Percentiles rank a stretch among this genome's conserved stretches.
These are phyloP conservation scores for Neopestalotiopsis clavispora DNA, from an alignment of 2,329 filamentous ascomycete genomes.

Conservation along the genomic window DNA sequence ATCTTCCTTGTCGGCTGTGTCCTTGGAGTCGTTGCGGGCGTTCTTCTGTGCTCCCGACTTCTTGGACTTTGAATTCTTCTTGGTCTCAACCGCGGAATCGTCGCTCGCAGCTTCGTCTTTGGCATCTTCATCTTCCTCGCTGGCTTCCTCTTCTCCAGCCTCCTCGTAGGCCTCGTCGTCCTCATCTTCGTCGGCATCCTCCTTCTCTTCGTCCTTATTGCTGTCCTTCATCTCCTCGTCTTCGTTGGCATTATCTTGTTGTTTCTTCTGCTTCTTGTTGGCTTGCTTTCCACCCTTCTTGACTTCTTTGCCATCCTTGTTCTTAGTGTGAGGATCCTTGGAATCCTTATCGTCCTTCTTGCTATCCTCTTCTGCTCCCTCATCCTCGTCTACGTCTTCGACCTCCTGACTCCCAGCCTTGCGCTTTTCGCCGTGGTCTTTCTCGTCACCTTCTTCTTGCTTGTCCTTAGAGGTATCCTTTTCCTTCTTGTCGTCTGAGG, in stretches of 20 bases:
- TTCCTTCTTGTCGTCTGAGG: not conserved
- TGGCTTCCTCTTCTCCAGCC: not conserved
- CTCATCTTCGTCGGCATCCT: slow-evolving; percentile 27
- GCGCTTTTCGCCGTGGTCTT: slow-evolving; percentile 33
- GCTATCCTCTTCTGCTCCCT: slow-evolving; percentile 32
- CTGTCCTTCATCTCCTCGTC: slow-evolving; percentile 18
- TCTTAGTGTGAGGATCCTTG: slow-evolving; percentile 22
- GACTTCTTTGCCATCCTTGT: slow-evolving; percentile 27
- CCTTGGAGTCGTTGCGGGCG: not conserved
- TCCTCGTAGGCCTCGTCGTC: slow-evolving; percentile 20
- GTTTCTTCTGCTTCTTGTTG: slow-evolving; percentile 34
- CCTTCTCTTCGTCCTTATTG: slow-evolving; percentile 16
- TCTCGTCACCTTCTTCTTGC: slow-evolving; percentile 24
- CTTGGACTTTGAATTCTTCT: slow-evolving; percentile 10
- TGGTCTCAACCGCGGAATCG: not conserved
- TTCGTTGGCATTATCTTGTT: slow-evolving; percentile 23
- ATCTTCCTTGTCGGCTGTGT: slow-evolving; percentile 13
- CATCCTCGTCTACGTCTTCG: slow-evolving; percentile 13
- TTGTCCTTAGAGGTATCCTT: not conserved
- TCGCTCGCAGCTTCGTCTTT: slow-evolving; percentile 8
- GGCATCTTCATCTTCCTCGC: slow-evolving; percentile 18
- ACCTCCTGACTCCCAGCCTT: slow-evolving; percentile 23
- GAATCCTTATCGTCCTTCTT: slow-evolving; percentile 32
- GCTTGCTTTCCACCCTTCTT: slow-evolving; percentile 21
- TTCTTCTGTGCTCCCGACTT: not conserved